A percentile compares a stretch with the other conserved stretches of the same genome.
These are phyloP conservation scores for Alternaria gaisen DNA, from an alignment of 2,329 filamentous ascomycete species.

Conservation along the genomic window DNA sequence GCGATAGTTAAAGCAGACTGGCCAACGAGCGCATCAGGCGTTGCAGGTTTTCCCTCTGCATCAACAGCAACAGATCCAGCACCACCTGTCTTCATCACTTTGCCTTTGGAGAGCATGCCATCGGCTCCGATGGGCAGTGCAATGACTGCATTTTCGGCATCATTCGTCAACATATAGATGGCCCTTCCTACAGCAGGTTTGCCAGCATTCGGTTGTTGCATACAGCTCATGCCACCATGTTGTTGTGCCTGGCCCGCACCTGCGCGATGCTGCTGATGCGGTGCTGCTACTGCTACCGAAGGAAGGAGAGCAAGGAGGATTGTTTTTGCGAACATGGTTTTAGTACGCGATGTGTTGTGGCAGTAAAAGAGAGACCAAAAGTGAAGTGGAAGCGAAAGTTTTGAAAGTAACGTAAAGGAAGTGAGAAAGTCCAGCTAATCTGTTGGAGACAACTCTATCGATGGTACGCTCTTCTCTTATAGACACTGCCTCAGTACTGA, in stretches of 20 bases:
- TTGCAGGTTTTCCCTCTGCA: slow-evolving; percentile 46
- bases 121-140: slow-evolving; percentile 59
- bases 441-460: neutral
- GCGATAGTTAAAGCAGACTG: slow-evolving; percentile 62
- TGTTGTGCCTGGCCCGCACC: neutral
- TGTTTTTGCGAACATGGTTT: neutral
- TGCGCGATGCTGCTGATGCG: slow-evolving; percentile 6
- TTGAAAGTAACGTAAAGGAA: neutral
- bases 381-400: neutral
- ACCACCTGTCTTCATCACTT: slow-evolving; percentile 59
- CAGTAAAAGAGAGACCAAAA: neutral
- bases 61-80: slow-evolving; percentile 56
- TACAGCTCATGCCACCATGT: slow-evolving; percentile 9
- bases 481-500: neutral
- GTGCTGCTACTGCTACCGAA: slow-evolving; percentile 11
- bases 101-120: slow-evolving; percentile 58
- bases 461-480: neutral
- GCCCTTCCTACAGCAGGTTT: slow-evolving; percentile 52
- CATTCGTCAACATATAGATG: slow-evolving; percentile 66
- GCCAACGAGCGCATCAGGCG: slow-evolving; percentile 61
- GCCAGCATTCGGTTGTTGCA: slow-evolving; percentile 7
- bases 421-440: neutral
- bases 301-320: slow-evolving; percentile 16
- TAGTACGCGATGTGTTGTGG: neutral
- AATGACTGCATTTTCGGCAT: slow-evolving; percentile 60